These are phyloP conservation scores for Allium fistulosum DNA, from an alignment of 106 monocot genomes.

Conservation along the genomic window DNA sequence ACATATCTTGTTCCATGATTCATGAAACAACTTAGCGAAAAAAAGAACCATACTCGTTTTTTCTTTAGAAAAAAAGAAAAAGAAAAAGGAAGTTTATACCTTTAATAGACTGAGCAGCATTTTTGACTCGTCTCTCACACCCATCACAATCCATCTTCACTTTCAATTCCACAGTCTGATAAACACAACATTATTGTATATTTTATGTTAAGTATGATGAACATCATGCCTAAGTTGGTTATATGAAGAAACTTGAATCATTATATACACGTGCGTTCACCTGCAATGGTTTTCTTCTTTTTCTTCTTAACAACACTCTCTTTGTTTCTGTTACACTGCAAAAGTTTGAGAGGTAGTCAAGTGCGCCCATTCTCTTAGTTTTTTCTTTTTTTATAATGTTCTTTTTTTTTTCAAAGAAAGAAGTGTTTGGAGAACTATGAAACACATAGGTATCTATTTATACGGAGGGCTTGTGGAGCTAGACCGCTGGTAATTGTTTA, in stretches of 20 bases:
- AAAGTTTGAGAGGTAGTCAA: constrained; percentile 44
- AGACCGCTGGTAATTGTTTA: no score
- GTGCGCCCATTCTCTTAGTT: constrained; percentile 31
- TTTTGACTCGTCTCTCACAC: constrained; percentile 53
- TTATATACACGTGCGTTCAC: background rate
- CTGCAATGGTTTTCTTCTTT: constrained; percentile 49
- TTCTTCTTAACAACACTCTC: constrained; percentile 13
- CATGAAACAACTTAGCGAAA: no score
- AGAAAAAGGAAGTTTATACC: constrained; percentile 13
- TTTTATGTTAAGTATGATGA: background rate
- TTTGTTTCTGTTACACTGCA: constrained; percentile 42
- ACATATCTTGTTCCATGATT: no score
- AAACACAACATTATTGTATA: background rate
- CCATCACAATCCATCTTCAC: constrained; percentile 81
- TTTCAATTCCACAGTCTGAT: constrained; percentile 60
- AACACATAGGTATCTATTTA: constrained; percentile 4
- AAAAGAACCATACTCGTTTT: no score
- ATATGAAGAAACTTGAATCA: background rate
- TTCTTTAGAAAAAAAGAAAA: background rate
- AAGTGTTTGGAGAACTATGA: background rate
- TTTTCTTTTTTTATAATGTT: background rate
- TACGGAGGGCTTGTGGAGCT: background rate
- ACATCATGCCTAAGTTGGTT: background rate
- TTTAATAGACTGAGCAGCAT: constrained; percentile 47
- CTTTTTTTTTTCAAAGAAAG: no score